phyloP scores from a whole-genome alignment of 768 basidiomycete genomes.

The Mrakia gelida region DNA sequence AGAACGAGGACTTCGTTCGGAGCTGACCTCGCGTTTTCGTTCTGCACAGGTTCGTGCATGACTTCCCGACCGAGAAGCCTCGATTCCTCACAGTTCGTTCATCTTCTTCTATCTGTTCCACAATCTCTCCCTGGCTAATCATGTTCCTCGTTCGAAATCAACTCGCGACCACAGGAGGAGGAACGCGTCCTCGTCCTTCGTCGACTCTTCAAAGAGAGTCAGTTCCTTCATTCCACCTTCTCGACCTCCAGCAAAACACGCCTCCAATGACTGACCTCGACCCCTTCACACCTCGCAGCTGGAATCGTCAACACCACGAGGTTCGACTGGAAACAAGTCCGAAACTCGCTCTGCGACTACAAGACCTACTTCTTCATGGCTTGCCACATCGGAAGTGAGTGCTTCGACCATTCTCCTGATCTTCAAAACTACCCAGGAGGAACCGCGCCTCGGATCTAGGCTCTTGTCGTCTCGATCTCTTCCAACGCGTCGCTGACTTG shows the following conservation, averaged over 20 bases:
- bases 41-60: conserved; percentile 49
- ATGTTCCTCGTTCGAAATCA: not conserved
- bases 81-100: conserved; percentile 50
- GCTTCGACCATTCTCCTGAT: no score
- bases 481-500: no score
- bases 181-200: conserved; percentile 55
- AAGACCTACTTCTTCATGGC: conserved; percentile 39
- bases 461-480: no score
- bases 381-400: conserved; percentile 52
- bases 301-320: conserved; percentile 55
- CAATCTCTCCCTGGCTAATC: not conserved
- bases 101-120: not conserved
- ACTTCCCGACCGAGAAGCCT: conserved; percentile 55
- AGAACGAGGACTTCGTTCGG: no score
- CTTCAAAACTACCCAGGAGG: no score
- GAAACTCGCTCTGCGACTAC: conserved; percentile 39
- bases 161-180: conserved; percentile 24
- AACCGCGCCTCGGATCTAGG: no score
- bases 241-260: no score
- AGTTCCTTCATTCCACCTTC: no score
- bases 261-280: no score
- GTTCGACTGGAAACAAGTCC: conserved; percentile 55
- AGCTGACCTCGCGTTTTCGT: no score
- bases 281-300: conserved; percentile 25
- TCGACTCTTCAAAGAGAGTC: conserved; percentile 52